Evolutionary conservation across 768 basidiomycete genomes (phyloP).

Genomic region (Lentinula raphanica): DNA sequence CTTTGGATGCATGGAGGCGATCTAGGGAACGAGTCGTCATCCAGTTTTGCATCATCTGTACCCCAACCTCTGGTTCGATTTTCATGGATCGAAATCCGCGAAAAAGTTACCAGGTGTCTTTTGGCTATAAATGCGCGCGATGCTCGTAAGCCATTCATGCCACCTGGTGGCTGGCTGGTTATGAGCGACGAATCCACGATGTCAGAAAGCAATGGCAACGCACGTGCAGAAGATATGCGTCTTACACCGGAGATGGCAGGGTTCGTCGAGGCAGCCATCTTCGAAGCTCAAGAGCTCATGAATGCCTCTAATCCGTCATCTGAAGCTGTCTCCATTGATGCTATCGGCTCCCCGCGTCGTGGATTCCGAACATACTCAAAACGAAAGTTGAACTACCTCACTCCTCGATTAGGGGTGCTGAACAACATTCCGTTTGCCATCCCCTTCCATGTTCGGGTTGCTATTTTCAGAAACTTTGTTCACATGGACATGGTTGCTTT

Average conservation of each 20-base stretch:
- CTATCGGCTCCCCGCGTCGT: not conserved
- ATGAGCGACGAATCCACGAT: conserved; percentile 27
- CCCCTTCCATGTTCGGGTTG: conserved; percentile 87
- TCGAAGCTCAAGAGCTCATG: conserved; percentile 54
- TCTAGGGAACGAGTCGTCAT: conserved; percentile 13
- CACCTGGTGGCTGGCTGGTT: conserved; percentile 81
- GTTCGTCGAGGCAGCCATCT: conserved; percentile 85
- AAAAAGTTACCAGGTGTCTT: conserved; percentile 72
- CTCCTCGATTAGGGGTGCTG: conserved; percentile 83
- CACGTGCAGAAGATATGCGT: not conserved
- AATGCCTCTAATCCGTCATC: not conserved
- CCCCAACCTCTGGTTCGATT: conserved; percentile 35
- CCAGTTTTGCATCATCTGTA: conserved; percentile 31
- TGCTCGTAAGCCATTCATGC: conserved; percentile 79
- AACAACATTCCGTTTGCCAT: conserved; percentile 96
- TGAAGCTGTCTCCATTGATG: not conserved
- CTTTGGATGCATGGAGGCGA: conserved; percentile 14
- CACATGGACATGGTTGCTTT: conserved; percentile 13
- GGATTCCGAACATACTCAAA: conserved; percentile 25
- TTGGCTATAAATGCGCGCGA: conserved; percentile 84
- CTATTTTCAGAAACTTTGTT: conserved; percentile 84
- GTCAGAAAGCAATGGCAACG: not conserved
- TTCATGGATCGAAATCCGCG: conserved; percentile 67
- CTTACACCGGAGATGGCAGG: conserved; percentile 48
- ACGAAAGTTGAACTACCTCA: conserved; percentile 68